Conservation (phyloP, 139 green algal species). For the Tetradesmus lagerheimii region DNA sequence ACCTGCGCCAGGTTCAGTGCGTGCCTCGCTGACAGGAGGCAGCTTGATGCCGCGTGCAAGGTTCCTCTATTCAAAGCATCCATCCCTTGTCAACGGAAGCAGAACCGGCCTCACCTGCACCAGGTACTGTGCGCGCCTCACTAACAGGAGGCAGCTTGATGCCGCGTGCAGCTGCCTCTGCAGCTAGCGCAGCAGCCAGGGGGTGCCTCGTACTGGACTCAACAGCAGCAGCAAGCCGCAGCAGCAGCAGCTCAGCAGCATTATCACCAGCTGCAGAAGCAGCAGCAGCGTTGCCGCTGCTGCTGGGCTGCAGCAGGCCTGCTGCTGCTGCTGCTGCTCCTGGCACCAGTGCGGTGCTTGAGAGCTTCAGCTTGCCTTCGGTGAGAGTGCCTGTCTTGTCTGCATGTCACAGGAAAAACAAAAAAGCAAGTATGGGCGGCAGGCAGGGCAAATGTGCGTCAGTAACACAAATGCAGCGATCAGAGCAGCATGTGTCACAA, state of each 20-base stretch:
- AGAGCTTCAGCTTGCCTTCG: slow-evolving; percentile 56
- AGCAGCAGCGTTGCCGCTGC: slow-evolving; percentile 8
- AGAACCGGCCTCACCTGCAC: slow-evolving; percentile 61
- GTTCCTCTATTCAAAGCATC: slow-evolving; percentile 28
- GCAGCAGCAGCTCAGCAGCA: slow-evolving; percentile 23
- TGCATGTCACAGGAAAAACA: not conserved
- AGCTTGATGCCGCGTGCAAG: slow-evolving; percentile 50
- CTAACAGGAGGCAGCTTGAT: slow-evolving; percentile 42
- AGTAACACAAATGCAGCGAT: too few relatives aligned
- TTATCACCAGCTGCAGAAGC: not conserved
- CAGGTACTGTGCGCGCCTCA: slow-evolving; percentile 70
- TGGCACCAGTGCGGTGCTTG: slow-evolving; percentile 47
- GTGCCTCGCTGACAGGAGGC: slow-evolving; percentile 45
- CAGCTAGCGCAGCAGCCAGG: slow-evolving; percentile 83
- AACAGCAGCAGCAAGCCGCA: slow-evolving; percentile 82
- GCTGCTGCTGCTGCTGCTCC: not conserved
- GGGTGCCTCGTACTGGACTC: slow-evolving; percentile 88
- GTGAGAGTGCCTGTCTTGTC: slow-evolving; percentile 99
- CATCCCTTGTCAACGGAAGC: not conserved
- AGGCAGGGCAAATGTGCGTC: too few relatives aligned
- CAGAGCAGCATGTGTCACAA: too few relatives aligned
- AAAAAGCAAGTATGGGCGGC: too few relatives aligned
- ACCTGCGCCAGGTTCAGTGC: slow-evolving; percentile 76
- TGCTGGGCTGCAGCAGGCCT: not conserved
- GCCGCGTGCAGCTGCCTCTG: slow-evolving; percentile 60